Evolutionary conservation across 352 stramenopile species (phyloP), one percentile per base, ranked within the genome.

Genomic region (Globisporangium spinosum): DNA sequence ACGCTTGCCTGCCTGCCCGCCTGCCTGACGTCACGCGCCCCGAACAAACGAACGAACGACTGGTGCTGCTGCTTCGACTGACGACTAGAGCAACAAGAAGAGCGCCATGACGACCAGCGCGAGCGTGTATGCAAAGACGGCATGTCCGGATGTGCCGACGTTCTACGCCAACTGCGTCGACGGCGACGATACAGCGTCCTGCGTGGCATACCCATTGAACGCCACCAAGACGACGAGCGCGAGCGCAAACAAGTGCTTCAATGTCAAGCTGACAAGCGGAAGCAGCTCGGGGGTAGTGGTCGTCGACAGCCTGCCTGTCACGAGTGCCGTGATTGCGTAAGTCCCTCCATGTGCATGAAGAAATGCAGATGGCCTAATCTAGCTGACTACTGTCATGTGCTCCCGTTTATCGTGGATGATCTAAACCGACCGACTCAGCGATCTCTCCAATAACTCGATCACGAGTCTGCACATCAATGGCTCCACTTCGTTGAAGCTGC

Each of bases 371-470:
- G 29, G 7, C 4, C 29, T 32, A 32, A 32, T 32, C 4, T 32
- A 32, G 29, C 29, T 32, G 4, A 32, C 29, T 32, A 32, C 29
- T 32, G 29, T 32, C 29, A 32, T 32, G 4, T 32, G 3, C 29
- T 32, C 29, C 29, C 4, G 29, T 32, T 32, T 32, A 32, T 32
- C 29, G 29, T 8, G 29, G 29, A 32, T 32, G 29, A 32, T 32
- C 29, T 32, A 8, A 32, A 32, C 29, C 29, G 29, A 32, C 4
- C 29, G 29, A 8, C 29, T 32, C 29, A 32, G 29, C 4, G 17
- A 53, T 15, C 54, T 71, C 12, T 53, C 59, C 0, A 62, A 71
- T 51, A 71, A 71, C 51, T 66, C 66, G 25, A 65, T 71, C 59
- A 40, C 38, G 51, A 67, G 23, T n/a, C 34, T 71, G 22, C 20